A percentile compares a stretch with the other conserved stretches of the same genome.
phyloP scores from a whole-genome alignment of 2,329 filamentous ascomycete species.

The Ploettnerulaceae sp. region DNA sequence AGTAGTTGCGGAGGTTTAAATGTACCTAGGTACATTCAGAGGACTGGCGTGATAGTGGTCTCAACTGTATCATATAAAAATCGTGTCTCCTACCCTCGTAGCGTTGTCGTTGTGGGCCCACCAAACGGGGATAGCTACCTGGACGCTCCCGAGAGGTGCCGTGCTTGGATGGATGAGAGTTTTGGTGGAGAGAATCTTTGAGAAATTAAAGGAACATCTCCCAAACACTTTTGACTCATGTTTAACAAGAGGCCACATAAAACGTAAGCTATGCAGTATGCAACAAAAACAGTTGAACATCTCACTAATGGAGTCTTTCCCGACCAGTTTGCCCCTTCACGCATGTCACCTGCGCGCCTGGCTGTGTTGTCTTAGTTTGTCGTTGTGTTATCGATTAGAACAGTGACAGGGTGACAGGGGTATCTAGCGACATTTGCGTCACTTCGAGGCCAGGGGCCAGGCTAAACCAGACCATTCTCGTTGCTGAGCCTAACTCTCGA shows the following conservation, averaged over 20 bases:
- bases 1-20: slow-evolving; percentile 9
- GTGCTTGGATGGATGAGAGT: not conserved
- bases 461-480: not conserved
- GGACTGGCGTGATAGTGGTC: too few relatives aligned
- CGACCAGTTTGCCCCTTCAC: too few relatives aligned
- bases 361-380: too few relatives aligned
- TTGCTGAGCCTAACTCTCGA: not conserved
- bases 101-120: not conserved
- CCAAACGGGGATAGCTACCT: not conserved
- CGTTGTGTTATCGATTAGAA: too few relatives aligned
- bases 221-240: not conserved
- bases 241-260: not conserved
- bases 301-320: too few relatives aligned
- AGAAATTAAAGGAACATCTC: not conserved
- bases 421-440: too few relatives aligned
- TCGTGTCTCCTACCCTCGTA: not conserved
- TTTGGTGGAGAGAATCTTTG: not conserved
- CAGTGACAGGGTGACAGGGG: too few relatives aligned
- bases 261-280: not conserved
- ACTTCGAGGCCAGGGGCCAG: not conserved
- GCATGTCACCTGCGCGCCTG: too few relatives aligned
- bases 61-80: too few relatives aligned
- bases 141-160: not conserved
- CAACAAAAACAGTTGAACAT: not conserved
- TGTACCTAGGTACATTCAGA: too few relatives aligned